Evolutionary conservation across 2,329 filamentous ascomycete species (phyloP).

Genomic region (Coniochaeta pulveracea): DNA sequence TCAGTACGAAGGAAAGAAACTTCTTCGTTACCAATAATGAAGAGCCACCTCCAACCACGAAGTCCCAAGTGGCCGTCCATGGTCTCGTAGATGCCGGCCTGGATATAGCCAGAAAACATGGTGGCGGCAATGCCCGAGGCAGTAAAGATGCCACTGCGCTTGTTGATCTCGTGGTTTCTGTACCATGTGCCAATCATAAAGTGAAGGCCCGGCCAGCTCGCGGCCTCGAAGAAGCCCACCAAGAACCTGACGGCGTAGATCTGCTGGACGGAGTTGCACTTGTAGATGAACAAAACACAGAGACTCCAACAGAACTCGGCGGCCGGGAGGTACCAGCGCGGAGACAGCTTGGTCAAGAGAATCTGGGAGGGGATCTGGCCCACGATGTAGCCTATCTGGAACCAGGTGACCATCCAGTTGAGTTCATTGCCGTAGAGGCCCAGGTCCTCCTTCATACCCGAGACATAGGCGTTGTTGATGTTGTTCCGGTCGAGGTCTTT

Average conservation of each 20-base stretch:
- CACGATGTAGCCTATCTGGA: slow-evolving; percentile 1
- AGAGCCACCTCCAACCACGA: slow-evolving; percentile 34
- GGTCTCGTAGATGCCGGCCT: slow-evolving; percentile 34
- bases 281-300: slow-evolving; percentile 11
- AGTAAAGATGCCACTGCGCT: slow-evolving; percentile 34
- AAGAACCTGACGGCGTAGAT: slow-evolving; percentile 14
- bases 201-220: slow-evolving; percentile 11
- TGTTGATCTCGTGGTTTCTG: slow-evolving; percentile 23
- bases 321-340: slow-evolving; percentile 10
- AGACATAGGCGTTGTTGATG: slow-evolving; percentile 18
- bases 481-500: slow-evolving; percentile 6
- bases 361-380: background rate
- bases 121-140: slow-evolving; percentile 31
- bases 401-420: slow-evolving; percentile 7
- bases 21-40: slow-evolving; percentile 26
- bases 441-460: slow-evolving; percentile 18
- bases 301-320: slow-evolving; percentile 11
- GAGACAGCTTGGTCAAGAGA: slow-evolving; percentile 10
- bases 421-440: slow-evolving; percentile 16
- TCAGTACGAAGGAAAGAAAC: background rate
- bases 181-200: slow-evolving; percentile 21
- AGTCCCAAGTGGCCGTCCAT: slow-evolving; percentile 31
- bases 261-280: slow-evolving; percentile 13
- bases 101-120: slow-evolving; percentile 37
- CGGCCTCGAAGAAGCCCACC: slow-evolving; percentile 3